A percentile compares a stretch with the other conserved stretches of the same genome.
These are phyloP conservation scores for Asterochloris erici DNA, from an alignment of 139 green algal species.

Conservation along the genomic window DNA sequence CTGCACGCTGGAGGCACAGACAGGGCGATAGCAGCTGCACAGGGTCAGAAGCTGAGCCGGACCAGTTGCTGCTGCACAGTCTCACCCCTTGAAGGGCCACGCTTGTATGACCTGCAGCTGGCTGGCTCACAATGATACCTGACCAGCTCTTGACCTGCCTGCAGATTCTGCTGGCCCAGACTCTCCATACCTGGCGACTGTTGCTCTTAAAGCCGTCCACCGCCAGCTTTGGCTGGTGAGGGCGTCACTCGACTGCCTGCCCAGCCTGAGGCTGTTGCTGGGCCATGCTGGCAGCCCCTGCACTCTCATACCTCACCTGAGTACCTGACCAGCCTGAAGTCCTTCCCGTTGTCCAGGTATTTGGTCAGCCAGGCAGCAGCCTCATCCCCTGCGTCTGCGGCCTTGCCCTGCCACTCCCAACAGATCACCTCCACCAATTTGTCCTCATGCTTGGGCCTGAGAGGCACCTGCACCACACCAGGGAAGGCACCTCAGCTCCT, in stretches of 20 bases:
- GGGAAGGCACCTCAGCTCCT: neutral
- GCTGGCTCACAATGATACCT: too few relatives aligned
- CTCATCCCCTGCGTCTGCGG: conserved; percentile 58
- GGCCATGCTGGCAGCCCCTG: too few relatives aligned
- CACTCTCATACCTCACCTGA: conserved; percentile 9
- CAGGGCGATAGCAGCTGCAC: too few relatives aligned
- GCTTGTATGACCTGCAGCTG: neutral
- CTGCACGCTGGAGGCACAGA: neutral
- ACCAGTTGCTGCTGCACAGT: too few relatives aligned
- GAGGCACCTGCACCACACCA: conserved; percentile 10
- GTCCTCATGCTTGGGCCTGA: neutral
- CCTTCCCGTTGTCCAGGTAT: conserved; percentile 34
- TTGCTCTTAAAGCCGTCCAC: neutral
- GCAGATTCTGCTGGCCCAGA: neutral
- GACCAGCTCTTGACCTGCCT: too few relatives aligned
- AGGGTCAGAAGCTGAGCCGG: too few relatives aligned
- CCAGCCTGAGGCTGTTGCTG: too few relatives aligned
- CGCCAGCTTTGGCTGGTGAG: too few relatives aligned
- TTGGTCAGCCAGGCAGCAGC: conserved; percentile 55
- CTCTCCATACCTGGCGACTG: neutral
- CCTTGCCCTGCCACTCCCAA: conserved; percentile 60
- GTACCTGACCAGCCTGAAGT: conserved; percentile 49
- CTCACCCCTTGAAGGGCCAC: too few relatives aligned
- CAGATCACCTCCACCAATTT: conserved; percentile 7
- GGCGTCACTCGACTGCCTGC: too few relatives aligned